phyloP scores from a whole-genome alignment of 495 filamentous ascomycete genomes.

The Penicillium desertorum region DNA sequence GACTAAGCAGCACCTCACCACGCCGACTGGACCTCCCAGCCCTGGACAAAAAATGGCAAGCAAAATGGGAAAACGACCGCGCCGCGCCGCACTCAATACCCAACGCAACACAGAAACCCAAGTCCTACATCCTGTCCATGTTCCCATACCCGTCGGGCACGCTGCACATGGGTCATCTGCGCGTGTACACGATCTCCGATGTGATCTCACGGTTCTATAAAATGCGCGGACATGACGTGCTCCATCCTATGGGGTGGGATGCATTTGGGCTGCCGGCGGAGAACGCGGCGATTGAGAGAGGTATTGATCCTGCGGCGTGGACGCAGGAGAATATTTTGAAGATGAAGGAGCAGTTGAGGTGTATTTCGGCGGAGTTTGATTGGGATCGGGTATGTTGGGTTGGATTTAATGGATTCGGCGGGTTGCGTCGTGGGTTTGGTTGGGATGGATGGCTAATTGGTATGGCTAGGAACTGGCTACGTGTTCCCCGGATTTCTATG shows the following conservation, averaged over 20 bases:
- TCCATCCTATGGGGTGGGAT: slow-evolving; percentile 93
- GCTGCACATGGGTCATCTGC: slow-evolving; percentile 85
- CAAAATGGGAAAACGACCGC: slow-evolving; percentile 47
- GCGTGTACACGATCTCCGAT: slow-evolving; percentile 90
- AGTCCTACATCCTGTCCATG: slow-evolving; percentile 84
- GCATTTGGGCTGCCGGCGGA: slow-evolving; percentile 88
- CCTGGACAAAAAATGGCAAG: slow-evolving; percentile 76
- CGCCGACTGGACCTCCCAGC: slow-evolving; percentile 58
- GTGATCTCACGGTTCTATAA: slow-evolving; percentile 74
- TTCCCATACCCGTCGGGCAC: slow-evolving; percentile 90
- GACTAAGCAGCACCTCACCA: slow-evolving; percentile 28
- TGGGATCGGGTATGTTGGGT: slow-evolving; percentile 69
- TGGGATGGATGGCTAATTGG: slow-evolving; percentile 9
- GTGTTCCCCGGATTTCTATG: slow-evolving; percentile 80
- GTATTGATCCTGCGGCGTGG: slow-evolving; percentile 75
- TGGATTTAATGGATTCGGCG: background rate
- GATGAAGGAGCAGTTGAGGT: slow-evolving; percentile 79
- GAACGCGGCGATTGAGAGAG: slow-evolving; percentile 88
- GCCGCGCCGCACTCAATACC: slow-evolving; percentile 7
- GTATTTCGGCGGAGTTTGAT: slow-evolving; percentile 77
- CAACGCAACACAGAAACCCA: slow-evolving; percentile 37
- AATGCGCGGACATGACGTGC: slow-evolving; percentile 72
- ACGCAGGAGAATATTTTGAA: slow-evolving; percentile 72
- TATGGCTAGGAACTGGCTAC: slow-evolving; percentile 71
- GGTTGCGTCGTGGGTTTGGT: background rate